A percentile compares a stretch with the other conserved stretches of the same genome.
phyloP scores from a whole-genome alignment of 208 protist genomes.

The Acanthamoeba triangularis region DNA sequence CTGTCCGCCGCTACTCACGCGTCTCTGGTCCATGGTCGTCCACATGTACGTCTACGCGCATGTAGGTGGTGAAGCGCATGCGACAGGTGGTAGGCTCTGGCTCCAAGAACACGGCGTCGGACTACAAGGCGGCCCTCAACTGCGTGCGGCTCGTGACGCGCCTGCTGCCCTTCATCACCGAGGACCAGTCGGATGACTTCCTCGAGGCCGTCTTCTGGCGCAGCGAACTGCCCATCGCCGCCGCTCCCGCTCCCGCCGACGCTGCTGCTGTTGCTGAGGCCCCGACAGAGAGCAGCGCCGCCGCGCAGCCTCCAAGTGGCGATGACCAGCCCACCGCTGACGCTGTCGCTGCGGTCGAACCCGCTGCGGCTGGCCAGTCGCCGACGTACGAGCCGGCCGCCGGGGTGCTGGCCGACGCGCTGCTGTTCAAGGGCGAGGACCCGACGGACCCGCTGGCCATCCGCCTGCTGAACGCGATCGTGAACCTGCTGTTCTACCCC shows the following conservation, averaged over 20 bases:
- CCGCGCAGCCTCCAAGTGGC: no score
- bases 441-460: constrained; percentile 2
- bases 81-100: neutral
- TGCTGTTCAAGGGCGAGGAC: constrained; percentile 9
- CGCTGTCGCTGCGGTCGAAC: neutral
- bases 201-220: constrained; percentile 15
- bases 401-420: neutral
- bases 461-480: constrained; percentile 16
- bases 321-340: neutral
- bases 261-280: neutral
- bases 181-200: constrained; percentile 44
- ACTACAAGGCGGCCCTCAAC: constrained; percentile 15
- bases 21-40: no score
- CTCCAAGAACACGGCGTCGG: neutral
- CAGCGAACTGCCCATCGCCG: neutral
- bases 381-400: neutral
- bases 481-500: constrained; percentile 47
- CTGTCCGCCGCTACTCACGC: no score
- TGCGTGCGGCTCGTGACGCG: neutral
- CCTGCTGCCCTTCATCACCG: neutral
- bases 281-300: no score
- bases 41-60: no score
- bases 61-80: neutral
- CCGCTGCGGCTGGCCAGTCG: no score
- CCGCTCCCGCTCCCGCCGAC: neutral